These are phyloP conservation scores for Phytophthora litchii DNA, from an alignment of 352 stramenopile species.

Conservation along the genomic window DNA sequence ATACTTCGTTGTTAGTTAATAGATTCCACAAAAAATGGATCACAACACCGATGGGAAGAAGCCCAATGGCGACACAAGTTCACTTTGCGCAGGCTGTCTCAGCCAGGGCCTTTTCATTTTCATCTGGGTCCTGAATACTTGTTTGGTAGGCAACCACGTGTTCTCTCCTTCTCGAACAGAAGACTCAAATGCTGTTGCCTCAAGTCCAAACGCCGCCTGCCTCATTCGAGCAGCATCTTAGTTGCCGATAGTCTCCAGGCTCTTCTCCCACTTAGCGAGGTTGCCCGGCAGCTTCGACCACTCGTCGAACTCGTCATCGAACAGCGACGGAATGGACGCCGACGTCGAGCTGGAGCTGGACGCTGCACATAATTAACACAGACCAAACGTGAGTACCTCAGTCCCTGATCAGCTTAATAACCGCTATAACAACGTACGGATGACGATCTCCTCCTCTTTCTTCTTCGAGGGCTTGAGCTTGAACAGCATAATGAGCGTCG, in stretches of 20 bases:
- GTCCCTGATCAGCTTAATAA: background rate
- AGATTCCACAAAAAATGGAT: slow-evolving; percentile 1
- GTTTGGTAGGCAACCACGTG: slow-evolving; percentile 6
- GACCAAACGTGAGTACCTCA: slow-evolving; percentile 3
- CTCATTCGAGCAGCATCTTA: slow-evolving; percentile 43
- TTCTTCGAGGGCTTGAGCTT: slow-evolving; percentile 89
- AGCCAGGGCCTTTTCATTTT: slow-evolving; percentile 41
- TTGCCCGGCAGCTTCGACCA: slow-evolving; percentile 89
- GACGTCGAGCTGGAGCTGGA: slow-evolving; percentile 47
- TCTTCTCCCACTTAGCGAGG: slow-evolving; percentile 88
- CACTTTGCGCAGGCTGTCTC: slow-evolving; percentile 36
- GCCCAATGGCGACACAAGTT: slow-evolving; percentile 27
- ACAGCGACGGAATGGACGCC: slow-evolving; percentile 78
- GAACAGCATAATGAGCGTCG: slow-evolving; percentile 79
- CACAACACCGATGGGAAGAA: slow-evolving; percentile 15
- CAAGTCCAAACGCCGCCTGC: slow-evolving; percentile 21
- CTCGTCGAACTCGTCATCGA: slow-evolving; percentile 87
- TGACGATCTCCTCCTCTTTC: slow-evolving; percentile 63
- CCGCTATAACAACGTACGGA: slow-evolving; percentile 38
- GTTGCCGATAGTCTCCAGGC: slow-evolving; percentile 83
- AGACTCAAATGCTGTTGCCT: slow-evolving; percentile 6
- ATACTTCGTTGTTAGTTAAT: slow-evolving; percentile 12
- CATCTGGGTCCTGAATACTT: slow-evolving; percentile 25
- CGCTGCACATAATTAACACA: slow-evolving; percentile 25
- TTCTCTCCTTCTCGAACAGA: slow-evolving; percentile 9